phyloP scores from a whole-genome alignment of 1,139 yeast genomes.

The Suhomyces bolitotheri region DNA sequence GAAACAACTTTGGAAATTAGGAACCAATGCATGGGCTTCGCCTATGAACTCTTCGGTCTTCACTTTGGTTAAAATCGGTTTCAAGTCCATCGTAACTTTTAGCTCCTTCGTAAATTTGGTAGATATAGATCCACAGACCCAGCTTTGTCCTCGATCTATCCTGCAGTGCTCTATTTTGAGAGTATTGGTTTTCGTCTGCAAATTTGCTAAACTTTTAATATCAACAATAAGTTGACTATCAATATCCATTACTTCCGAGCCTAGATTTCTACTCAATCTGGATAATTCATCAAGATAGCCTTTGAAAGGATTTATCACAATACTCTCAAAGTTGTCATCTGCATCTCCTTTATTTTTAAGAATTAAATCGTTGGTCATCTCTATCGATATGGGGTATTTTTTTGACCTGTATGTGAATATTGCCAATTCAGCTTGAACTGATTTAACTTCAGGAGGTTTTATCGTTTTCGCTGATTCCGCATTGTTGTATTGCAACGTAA shows the following conservation, averaged over 20 bases:
- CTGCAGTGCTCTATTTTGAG: constrained; percentile 17
- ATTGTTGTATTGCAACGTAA: constrained; percentile 10
- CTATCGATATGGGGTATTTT: constrained; percentile 27
- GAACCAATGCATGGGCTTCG: constrained; percentile 23
- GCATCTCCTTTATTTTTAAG: constrained; percentile 18
- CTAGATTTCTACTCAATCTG: constrained; percentile 14
- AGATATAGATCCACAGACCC: neutral
- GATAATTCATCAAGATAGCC: constrained; percentile 18
- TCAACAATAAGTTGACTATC: constrained; percentile 21
- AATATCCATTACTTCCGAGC: constrained; percentile 18
- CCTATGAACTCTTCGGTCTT: constrained; percentile 13
- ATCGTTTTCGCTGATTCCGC: constrained; percentile 8
- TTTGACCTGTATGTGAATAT: constrained; percentile 22
- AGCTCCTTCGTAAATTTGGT: constrained; percentile 8
- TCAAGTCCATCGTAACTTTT: constrained; percentile 14
- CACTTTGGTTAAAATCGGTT: constrained; percentile 11
- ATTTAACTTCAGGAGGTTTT: constrained; percentile 23
- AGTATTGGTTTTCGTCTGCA: constrained; percentile 18
- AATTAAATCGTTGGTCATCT: constrained; percentile 20
- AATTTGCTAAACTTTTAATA: constrained; percentile 22
- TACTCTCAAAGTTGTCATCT: constrained; percentile 20
- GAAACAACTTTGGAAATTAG: constrained; percentile 30
- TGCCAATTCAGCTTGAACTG: constrained; percentile 21
- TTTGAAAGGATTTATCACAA: constrained; percentile 21
- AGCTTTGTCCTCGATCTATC: constrained; percentile 10